Conservation (phyloP, 2,329 filamentous ascomycete species). For the Dothideomycetidae sp. region DNA sequence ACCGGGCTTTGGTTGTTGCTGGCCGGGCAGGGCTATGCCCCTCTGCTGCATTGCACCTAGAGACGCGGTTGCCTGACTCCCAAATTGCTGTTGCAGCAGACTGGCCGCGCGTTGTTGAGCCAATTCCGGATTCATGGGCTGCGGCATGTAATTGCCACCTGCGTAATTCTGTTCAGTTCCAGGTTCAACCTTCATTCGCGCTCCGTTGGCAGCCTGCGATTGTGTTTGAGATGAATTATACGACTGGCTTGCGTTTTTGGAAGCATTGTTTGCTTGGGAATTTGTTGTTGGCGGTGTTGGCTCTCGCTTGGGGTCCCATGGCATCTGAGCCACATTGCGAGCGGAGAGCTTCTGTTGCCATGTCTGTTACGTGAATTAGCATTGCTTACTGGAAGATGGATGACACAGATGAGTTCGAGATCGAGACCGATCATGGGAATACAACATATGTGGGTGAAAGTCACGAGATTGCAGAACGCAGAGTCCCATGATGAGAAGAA, state of each 20-base stretch:
- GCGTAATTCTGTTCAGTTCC: constrained; percentile 22
- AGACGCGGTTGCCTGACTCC: constrained; percentile 48
- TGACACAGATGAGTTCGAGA: no score
- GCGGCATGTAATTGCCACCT: constrained; percentile 14
- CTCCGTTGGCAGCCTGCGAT: constrained; percentile 19
- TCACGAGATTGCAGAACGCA: no score
- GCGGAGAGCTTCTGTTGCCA: constrained; percentile 88
- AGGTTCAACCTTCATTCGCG: constrained; percentile 41
- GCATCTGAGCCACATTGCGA: constrained; percentile 74
- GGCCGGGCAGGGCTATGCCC: constrained; percentile 14
- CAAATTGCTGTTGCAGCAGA: constrained; percentile 44
- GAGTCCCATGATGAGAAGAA: not conserved
- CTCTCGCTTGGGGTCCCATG: constrained; percentile 83
- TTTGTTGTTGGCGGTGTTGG: constrained; percentile 30
- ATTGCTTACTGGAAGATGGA: no score
- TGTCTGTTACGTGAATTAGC: constrained; percentile 41
- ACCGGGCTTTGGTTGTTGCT: constrained; percentile 20
- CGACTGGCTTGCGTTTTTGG: constrained; percentile 15
- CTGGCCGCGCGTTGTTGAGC: constrained; percentile 42
- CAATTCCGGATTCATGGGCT: constrained; percentile 27
- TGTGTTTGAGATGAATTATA: constrained; percentile 26
- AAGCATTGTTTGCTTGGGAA: constrained; percentile 17
- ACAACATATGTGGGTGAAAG: no score
- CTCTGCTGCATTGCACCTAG: constrained; percentile 45
- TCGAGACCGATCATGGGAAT: no score